Evolutionary conservation across 2,329 filamentous ascomycete species (phyloP).

Genomic region (Coniochaeta sp.): DNA sequence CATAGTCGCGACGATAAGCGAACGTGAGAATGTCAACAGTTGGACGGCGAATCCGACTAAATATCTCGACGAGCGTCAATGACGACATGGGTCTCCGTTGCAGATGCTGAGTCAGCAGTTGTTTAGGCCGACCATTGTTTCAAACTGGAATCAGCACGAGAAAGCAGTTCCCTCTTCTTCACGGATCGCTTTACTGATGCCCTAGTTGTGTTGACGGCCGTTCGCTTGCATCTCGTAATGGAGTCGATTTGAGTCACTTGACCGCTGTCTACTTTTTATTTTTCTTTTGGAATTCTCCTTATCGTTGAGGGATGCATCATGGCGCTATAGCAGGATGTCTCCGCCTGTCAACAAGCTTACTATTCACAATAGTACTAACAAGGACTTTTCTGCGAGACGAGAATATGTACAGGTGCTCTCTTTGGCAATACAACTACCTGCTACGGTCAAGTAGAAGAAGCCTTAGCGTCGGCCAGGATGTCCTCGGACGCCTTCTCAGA

Average conservation of each 20-base stretch:
- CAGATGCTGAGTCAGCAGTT: not conserved
- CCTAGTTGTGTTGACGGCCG: not conserved
- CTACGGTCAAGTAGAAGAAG: not conserved
- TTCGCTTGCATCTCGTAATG: not conserved
- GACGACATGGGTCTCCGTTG: not conserved
- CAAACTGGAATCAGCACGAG: no score
- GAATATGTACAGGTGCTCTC: not conserved
- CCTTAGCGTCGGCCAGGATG: slow-evolving; percentile 3
- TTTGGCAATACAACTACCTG: not conserved
- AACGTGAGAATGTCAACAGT: not conserved
- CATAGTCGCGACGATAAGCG: not conserved
- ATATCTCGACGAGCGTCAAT: not conserved
- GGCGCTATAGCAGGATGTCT: not conserved
- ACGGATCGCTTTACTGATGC: not conserved
- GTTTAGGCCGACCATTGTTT: no score
- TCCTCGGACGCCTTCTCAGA: slow-evolving; percentile 7
- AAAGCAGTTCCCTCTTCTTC: not conserved
- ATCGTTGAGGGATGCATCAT: no score
- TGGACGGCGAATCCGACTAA: not conserved
- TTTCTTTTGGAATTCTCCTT: not conserved
- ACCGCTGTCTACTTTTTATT: not conserved
- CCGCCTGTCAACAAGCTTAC: not conserved
- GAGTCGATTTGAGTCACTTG: not conserved
- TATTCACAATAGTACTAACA: not conserved
- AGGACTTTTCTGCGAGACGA: no score